Conservation (phyloP, 306 rosid genomes). For the Cucurbita ficifolia region DNA sequence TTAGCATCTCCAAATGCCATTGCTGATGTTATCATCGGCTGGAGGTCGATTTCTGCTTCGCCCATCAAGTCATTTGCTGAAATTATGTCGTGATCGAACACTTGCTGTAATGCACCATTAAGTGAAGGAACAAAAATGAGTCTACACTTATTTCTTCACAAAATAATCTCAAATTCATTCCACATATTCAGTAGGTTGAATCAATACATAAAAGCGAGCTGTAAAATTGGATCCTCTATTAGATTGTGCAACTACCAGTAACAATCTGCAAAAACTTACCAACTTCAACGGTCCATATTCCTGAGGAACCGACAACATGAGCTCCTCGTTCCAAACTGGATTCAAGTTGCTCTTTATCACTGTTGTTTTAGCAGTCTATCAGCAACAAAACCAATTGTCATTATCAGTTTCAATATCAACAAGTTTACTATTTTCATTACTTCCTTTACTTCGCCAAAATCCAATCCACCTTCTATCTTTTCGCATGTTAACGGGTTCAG, state of each 20-base stretch:
- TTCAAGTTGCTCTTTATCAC: conserved; percentile 63
- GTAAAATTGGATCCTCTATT: not conserved
- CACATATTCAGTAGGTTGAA: not conserved
- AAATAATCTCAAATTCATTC: not conserved
- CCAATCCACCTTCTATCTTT: not conserved
- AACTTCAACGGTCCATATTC: conserved; percentile 53
- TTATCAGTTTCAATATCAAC: not conserved
- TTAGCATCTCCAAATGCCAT: conserved; percentile 87
- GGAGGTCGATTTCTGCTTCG: conserved; percentile 86
- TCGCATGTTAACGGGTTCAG: not conserved
- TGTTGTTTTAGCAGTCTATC: conserved; percentile 55
- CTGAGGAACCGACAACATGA: conserved; percentile 88
- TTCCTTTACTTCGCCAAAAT: not conserved
- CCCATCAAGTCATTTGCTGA: conserved; percentile 94
- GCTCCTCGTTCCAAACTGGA: conserved; percentile 96
- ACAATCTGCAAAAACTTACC: conserved; percentile 29
- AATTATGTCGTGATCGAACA: conserved; percentile 70
- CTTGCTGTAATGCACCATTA: conserved; percentile 35
- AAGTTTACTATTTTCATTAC: not conserved
- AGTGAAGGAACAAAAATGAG: not conserved
- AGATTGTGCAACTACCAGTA: not conserved
- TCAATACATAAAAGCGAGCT: not conserved
- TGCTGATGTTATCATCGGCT: conserved; percentile 84
- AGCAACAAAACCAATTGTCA: conserved; percentile 8
- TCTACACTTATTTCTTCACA: not conserved